Base-by-base conservation (phyloP, 495 filamentous ascomycete species). In the Cercophora scortea region DNA sequence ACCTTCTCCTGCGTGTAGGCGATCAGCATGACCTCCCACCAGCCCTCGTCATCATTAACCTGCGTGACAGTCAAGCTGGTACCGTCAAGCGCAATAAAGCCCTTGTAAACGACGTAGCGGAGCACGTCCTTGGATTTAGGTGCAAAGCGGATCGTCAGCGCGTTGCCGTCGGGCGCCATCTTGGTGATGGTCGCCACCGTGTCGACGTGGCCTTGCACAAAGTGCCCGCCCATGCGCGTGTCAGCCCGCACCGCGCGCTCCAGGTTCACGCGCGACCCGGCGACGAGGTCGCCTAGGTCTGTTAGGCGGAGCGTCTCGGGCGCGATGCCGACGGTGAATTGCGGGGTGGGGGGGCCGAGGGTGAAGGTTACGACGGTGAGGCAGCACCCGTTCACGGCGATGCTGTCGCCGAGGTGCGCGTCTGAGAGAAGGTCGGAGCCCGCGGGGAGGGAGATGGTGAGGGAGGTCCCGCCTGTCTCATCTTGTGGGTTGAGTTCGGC, bases 1-100 rank as follows among this genome's bases (percentile, higher is more conserved):
- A 97, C 82, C 68, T 85, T 84, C 71, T 91, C 90, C 74, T 96
- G 94, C 39, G 94, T 96, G 61, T 99, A 99, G n/a, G 88, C 82
- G 67, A 99, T 95, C 42, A 99, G 73, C 94, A 99, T 99, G 9
- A 99, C 86, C 79, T 97, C 93, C 82, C 87, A 97, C 84, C 87
- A 96, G 8, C 83, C 86, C 55, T 84, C 86, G 33, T 58, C 71
- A 36, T 87, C 87, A 61, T 89, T 72, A 2, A 97, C 93, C 58
- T 76, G 71, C 6, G 91, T 95, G 1, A 99, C 79, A 0, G 94
- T 99, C 74, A 99, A 70, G 63, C 90, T 96, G 33, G 93, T 90
- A n/a, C 94, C 94, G 68, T 99, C 94, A 42, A 99, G 77, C 41
- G 89, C 89, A 33, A 99, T 82, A 67, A 90, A 99, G 16, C 94